Evolutionary conservation across 441 rosid species (phyloP), one percentile per base, ranked within the genome.

Genomic region (Corymbia citriodora): DNA sequence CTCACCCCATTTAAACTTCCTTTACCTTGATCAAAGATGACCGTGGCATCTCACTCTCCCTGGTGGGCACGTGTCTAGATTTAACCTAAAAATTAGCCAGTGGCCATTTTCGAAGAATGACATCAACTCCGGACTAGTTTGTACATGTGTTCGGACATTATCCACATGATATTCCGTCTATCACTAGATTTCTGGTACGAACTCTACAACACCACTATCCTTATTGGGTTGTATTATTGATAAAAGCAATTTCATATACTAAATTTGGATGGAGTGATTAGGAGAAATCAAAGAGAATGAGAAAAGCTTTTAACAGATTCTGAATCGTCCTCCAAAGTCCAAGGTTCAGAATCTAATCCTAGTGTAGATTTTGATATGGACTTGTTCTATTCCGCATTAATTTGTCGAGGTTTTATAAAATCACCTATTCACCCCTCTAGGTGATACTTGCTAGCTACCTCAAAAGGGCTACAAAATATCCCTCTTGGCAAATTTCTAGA

Each of bases 241-340:
- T 25, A 59, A 10, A 23, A 57, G 4, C 65, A 25, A 59, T 25
- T 59, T 0, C 0, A 59, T 25, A 29, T 29, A 59, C n/a, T 59
- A 25, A 59, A 1, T 25, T 59, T 4, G 25, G 63, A 25, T 0
- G 65, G 65, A 25, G 14, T 59, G 23, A 25, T 59, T 0, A 59
- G 14, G 65, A 59, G 65, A 59, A 14, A 23, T 59, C 10, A 59
- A 29, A 59, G 65, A 59, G 65, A 13, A 25, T 0, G 0, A 59
- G 65, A 59, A 59, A 59, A 59, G 3, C 65, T 59, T 59, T 59
- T 10, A 25, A 59, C 23, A 59, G 7, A 40, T 40, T 5, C 1
- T 5, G 6, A 40, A 40, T 6, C 45, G 6, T 40, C 6, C 45
- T 40, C 45, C 1, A 40, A 6, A 5, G 5, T 40, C 45, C 6